A percentile compares a stretch with the other conserved stretches of the same genome.
phyloP scores from a whole-genome alignment of 2,329 filamentous ascomycete species.

The Colletotrichum musae region DNA sequence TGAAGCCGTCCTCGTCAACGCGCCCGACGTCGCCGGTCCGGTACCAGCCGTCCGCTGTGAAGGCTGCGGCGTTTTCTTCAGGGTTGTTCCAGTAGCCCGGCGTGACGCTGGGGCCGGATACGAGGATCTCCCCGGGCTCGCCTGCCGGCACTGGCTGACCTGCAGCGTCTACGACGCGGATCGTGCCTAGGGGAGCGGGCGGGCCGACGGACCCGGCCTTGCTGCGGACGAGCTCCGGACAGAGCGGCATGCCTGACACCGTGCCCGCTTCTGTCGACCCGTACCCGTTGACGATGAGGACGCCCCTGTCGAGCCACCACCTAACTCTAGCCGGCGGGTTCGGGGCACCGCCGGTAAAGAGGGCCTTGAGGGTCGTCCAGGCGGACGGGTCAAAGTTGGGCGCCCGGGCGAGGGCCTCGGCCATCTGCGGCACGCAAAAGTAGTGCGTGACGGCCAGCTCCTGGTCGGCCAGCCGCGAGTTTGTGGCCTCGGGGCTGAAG shows the following conservation, averaged over 20 bases:
- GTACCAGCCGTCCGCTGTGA: slow-evolving; percentile 39
- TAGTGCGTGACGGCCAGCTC: slow-evolving; percentile 26
- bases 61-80: slow-evolving; percentile 23
- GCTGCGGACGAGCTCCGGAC: slow-evolving; percentile 6
- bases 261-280: slow-evolving; percentile 36
- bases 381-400: slow-evolving; percentile 18
- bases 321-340: slow-evolving; percentile 30
- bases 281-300: slow-evolving; percentile 34
- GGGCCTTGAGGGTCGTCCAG: slow-evolving; percentile 30
- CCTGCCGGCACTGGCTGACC: slow-evolving; percentile 20
- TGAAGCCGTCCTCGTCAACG: slow-evolving; percentile 25
- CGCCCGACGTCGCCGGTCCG: slow-evolving; percentile 39
- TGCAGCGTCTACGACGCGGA: slow-evolving; percentile 30
- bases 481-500: slow-evolving; percentile 28
- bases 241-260: slow-evolving; percentile 31
- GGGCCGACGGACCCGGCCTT: slow-evolving; percentile 36
- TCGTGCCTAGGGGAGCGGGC: slow-evolving; percentile 28
- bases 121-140: slow-evolving; percentile 27
- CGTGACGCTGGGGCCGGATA: slow-evolving; percentile 28
- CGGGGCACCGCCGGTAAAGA: slow-evolving; percentile 34
- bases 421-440: slow-evolving; percentile 40
- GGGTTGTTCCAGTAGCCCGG: slow-evolving; percentile 33
- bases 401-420: slow-evolving; percentile 29
- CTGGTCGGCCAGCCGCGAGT: slow-evolving; percentile 19
- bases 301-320: slow-evolving; percentile 34